Evolutionary conservation across 352 stramenopile genomes (phyloP).

Genomic region (Aphanomyces invadans): DNA sequence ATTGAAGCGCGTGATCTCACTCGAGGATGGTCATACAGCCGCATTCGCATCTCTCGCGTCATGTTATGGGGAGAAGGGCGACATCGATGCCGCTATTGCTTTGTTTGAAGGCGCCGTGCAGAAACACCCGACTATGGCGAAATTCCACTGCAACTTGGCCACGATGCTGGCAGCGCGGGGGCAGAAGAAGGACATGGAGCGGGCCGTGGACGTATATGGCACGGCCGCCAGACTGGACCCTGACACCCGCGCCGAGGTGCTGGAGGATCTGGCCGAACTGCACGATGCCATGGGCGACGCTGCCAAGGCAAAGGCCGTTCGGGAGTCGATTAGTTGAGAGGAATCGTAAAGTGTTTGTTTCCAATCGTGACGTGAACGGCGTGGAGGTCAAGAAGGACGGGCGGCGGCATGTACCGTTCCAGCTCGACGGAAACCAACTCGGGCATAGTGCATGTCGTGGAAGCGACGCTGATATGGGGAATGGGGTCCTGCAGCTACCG

Average conservation of each 20-base stretch:
- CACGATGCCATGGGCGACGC: slow-evolving; percentile 26
- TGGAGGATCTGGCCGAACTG: slow-evolving; percentile 41
- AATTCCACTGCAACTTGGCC: slow-evolving; percentile 64
- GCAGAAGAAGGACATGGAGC: slow-evolving; percentile 26
- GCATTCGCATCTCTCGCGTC: slow-evolving; percentile 49
- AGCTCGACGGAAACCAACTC: slow-evolving; percentile 5
- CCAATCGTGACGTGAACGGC: slow-evolving; percentile 59
- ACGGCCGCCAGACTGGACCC: slow-evolving; percentile 36
- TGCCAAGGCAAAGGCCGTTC: slow-evolving; percentile 11
- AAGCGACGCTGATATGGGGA: slow-evolving; percentile 67
- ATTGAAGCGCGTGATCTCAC: slow-evolving; percentile 33
- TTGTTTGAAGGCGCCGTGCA: slow-evolving; percentile 39
- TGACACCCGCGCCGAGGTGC: slow-evolving; percentile 37
- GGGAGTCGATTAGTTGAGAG: neutral
- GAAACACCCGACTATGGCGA: slow-evolving; percentile 36
- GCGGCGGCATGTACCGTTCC: slow-evolving; percentile 27
- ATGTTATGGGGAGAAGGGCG: slow-evolving; percentile 42
- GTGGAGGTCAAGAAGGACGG: slow-evolving; percentile 24
- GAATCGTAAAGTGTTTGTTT: slow-evolving; percentile 64
- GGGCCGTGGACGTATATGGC: slow-evolving; percentile 36
- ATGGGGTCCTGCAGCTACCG: slow-evolving; percentile 53
- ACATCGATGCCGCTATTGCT: slow-evolving; percentile 40
- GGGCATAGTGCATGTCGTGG: slow-evolving; percentile 34
- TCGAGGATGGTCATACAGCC: slow-evolving; percentile 44
- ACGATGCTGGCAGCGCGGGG: slow-evolving; percentile 47